Percentiles rank a stretch among this genome's conserved stretches.
Evolutionary conservation across 208 protist species (phyloP).

Genomic region (Wallacemonas rigidus): DNA sequence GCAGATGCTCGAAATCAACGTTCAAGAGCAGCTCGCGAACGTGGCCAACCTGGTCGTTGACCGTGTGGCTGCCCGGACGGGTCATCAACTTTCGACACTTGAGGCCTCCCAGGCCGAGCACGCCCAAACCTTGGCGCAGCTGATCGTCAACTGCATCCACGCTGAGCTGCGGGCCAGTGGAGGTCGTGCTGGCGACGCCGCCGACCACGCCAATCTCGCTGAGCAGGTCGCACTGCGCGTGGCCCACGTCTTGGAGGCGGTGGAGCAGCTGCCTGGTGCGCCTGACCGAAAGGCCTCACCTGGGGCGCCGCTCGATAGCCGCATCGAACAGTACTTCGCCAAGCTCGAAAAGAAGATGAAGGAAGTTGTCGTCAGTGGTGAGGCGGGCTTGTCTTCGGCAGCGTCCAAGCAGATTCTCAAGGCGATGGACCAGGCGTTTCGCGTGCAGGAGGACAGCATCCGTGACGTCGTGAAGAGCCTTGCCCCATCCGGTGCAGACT

Average conservation of each 20-base stretch:
- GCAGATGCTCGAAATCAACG: slow-evolving; percentile 44
- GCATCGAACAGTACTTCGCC: slow-evolving; percentile 25
- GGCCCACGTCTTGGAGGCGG: slow-evolving; percentile 9
- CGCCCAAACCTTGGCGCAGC: slow-evolving; percentile 36
- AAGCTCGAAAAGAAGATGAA: slow-evolving; percentile 19
- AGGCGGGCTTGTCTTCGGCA: background rate
- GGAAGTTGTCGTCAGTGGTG: background rate
- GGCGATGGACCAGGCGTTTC: slow-evolving; percentile 50
- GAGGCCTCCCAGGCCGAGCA: slow-evolving; percentile 37
- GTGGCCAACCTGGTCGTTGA: slow-evolving; percentile 68
- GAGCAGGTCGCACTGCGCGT: slow-evolving; percentile 6
- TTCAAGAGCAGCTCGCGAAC: slow-evolving; percentile 60
- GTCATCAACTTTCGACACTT: slow-evolving; percentile 35
- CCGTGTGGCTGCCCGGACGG: slow-evolving; percentile 34
- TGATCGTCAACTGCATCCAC: slow-evolving; percentile 52
- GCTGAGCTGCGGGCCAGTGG: slow-evolving; percentile 41
- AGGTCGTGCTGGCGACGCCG: background rate
- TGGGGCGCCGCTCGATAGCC: slow-evolving; percentile 17
- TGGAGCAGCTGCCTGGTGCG: background rate
- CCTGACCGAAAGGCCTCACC: background rate
- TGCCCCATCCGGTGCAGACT: slow-evolving; percentile 18
- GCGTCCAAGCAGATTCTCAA: slow-evolving; percentile 30
- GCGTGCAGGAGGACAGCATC: slow-evolving; percentile 57
- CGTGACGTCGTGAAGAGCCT: slow-evolving; percentile 6
- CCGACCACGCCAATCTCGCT: background rate